phyloP scores from a whole-genome alignment of 176 grass and related monocot genomes.

The Avena insularis region DNA sequence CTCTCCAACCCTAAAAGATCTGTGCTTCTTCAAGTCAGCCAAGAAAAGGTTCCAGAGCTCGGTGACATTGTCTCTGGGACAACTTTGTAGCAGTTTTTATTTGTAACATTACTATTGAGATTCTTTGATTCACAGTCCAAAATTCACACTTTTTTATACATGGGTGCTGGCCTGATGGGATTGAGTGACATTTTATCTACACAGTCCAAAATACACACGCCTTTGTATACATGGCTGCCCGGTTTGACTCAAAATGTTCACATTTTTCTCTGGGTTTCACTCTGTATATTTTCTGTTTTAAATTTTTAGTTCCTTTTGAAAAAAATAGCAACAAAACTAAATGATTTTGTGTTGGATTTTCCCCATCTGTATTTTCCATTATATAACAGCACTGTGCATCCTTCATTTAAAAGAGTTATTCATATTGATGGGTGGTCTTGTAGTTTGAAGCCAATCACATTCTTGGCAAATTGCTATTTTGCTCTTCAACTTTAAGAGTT shows the following conservation, averaged over 20 bases:
- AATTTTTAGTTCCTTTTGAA: not conserved
- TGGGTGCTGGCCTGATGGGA: constrained; percentile 16
- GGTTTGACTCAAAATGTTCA: constrained; percentile 7
- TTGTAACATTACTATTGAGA: constrained; percentile 49
- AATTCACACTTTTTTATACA: constrained; percentile 39
- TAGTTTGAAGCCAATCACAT: not conserved
- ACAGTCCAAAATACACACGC: constrained; percentile 40
- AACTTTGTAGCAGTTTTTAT: constrained; percentile 53
- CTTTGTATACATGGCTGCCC: constrained; percentile 22
- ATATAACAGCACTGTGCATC: not conserved
- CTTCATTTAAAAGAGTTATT: constrained; percentile 25
- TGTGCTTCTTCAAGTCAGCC: constrained; percentile 65
- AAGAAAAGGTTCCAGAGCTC: constrained; percentile 43
- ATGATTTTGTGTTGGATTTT: not conserved
- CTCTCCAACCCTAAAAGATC: constrained; percentile 88
- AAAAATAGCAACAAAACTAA: not conserved
- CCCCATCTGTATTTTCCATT: not conserved
- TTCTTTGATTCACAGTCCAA: constrained; percentile 46
- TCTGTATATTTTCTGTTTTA: not conserved
- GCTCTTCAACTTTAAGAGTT: not conserved
- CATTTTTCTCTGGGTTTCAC: not conserved
- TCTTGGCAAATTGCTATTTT: not conserved
- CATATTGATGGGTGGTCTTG: not conserved
- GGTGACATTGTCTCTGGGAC: constrained; percentile 42
- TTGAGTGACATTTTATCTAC: constrained; percentile 24